These are phyloP conservation scores for Colletotrichum falcatum DNA, from an alignment of 2,329 filamentous ascomycete genomes.

Conservation along the genomic window DNA sequence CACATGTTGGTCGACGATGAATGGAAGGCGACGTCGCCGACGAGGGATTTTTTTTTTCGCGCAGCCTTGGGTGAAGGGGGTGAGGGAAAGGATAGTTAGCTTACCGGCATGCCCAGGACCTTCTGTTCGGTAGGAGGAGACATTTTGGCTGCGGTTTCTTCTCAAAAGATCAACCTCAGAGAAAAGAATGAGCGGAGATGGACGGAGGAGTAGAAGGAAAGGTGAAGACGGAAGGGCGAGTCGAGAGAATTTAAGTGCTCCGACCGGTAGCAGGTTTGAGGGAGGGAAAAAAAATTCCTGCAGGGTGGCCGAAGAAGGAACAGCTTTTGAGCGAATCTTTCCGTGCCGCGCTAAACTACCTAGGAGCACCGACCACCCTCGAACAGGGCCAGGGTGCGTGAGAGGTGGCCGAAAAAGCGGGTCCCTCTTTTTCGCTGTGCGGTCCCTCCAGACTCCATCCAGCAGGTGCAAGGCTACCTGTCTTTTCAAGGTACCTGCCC, in stretches of 20 bases:
- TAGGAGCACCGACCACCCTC: slow-evolving; percentile 38
- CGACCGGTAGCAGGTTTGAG: slow-evolving; percentile 58
- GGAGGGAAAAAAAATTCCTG: slow-evolving; percentile 65
- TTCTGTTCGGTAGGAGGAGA: slow-evolving; percentile 65
- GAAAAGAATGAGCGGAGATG: slow-evolving; percentile 75
- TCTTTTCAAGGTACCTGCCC: too few species aligned
- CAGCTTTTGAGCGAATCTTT: slow-evolving; percentile 68
- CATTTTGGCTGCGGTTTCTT: slow-evolving; percentile 62
- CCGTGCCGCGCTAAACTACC: slow-evolving; percentile 51
- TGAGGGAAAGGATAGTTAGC: slow-evolving; percentile 47
- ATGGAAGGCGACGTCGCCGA: slow-evolving; percentile 42
- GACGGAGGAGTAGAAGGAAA: slow-evolving; percentile 55
- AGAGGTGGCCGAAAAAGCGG: slow-evolving; percentile 44
- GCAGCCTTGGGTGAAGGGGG: slow-evolving; percentile 37
- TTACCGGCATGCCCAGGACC: slow-evolving; percentile 77
- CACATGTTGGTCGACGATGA: slow-evolving; percentile 13
- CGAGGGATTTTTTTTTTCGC: slow-evolving; percentile 47
- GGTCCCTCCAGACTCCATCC: slow-evolving; percentile 16
- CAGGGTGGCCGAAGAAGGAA: slow-evolving; percentile 54
- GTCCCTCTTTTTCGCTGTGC: slow-evolving; percentile 21
- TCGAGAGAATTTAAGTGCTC: slow-evolving; percentile 46
- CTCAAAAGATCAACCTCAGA: slow-evolving; percentile 59
- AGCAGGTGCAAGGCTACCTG: background rate
- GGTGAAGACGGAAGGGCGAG: slow-evolving; percentile 54
- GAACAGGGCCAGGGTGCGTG: slow-evolving; percentile 35